Base-by-base conservation (phyloP, 352 stramenopile species). In the Phytopythium montanum region DNA sequence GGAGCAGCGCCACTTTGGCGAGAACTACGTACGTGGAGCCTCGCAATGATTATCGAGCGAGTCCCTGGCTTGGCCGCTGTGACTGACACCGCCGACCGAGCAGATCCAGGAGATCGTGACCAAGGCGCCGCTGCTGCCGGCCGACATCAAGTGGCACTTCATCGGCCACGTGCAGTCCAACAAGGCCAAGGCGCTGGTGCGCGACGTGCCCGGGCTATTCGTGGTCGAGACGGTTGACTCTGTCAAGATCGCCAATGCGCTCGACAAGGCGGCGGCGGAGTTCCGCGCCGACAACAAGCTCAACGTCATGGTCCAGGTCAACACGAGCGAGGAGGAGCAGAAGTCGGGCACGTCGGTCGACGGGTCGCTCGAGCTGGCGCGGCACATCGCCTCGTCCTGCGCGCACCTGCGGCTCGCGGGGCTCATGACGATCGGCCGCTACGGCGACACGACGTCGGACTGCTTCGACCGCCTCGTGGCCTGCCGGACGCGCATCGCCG, bases 161-260 rank as follows among this genome's bases (percentile, higher is more conserved):
- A 99, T 99, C 61, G 97, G 97, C 31, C 89, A 98, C 66, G 85
- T 99, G 60, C 97, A 99, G 87, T 97, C 85, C 55, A 99, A 99
- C 73, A 99, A 99, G 74, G 94, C 87, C 59, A 98, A 98, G 54
- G 64, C 81, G 38, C 72, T 99, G 2, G 84, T 97, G 33, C 79
- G 80, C 36, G 83, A 92, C 58, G 85, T 99, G 52, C 84, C 92
- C 34, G 98, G 97, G 64, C 77, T 99, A 7, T 93, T 88, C 65
- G 76, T 96, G 10, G 88, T 99, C 13, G 96, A 99, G 81, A 99
- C 94, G 5, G 96, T 99, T 12, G 87, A 98, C 68, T 97, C 83
- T 53, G 68, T 92, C 51, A 99, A 99, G 79, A 87, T 99, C 58
- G 97, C 97, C 6, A 94, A 95, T 60, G 98, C 98, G 48, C 81